Conservation (phyloP, 2,329 filamentous ascomycete genomes). For the Microdochium trichocladiopsis region DNA sequence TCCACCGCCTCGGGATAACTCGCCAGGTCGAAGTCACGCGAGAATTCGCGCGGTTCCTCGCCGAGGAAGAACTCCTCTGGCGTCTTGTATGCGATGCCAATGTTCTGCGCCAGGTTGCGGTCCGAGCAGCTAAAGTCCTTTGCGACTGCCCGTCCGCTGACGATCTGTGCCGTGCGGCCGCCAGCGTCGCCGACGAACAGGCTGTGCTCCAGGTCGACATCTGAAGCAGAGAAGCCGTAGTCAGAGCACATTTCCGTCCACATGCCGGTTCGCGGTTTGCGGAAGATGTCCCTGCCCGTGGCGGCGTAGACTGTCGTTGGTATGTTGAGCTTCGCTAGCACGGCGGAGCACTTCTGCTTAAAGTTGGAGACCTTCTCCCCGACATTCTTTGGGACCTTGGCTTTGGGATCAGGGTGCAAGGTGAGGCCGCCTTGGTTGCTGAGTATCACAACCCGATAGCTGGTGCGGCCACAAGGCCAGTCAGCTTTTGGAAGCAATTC, state of each 20-base stretch:
- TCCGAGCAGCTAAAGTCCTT: constrained; percentile 63
- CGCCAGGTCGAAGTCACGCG: constrained; percentile 64
- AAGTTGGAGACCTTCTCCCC: constrained; percentile 64
- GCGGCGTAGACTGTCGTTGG: constrained; percentile 81
- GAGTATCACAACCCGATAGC: constrained; percentile 70
- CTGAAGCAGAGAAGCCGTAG: constrained; percentile 46
- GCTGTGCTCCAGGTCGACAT: constrained; percentile 63
- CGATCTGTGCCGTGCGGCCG: constrained; percentile 42
- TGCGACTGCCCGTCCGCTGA: constrained; percentile 39
- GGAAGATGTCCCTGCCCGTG: constrained; percentile 70
- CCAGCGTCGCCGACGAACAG: constrained; percentile 89
- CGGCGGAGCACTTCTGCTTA: constrained; percentile 68
- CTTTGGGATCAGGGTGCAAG: constrained; percentile 66
- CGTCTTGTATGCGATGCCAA: constrained; percentile 73
- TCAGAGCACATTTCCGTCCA: constrained; percentile 62
- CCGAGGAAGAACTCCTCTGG: constrained; percentile 88
- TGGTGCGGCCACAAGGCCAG: constrained; percentile 24
- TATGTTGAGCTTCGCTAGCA: constrained; percentile 66
- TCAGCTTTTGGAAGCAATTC: constrained; percentile 3
- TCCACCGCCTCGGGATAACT: constrained; percentile 34
- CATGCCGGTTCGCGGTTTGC: constrained; percentile 87
- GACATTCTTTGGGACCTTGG: constrained; percentile 49
- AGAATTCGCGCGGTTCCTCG: constrained; percentile 57
- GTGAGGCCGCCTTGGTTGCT: constrained; percentile 86
- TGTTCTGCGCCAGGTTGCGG: constrained; percentile 77